These are phyloP conservation scores for Backusella mclennaniae DNA, from an alignment of 192 early-diverging fungal genomes.

Conservation along the genomic window DNA sequence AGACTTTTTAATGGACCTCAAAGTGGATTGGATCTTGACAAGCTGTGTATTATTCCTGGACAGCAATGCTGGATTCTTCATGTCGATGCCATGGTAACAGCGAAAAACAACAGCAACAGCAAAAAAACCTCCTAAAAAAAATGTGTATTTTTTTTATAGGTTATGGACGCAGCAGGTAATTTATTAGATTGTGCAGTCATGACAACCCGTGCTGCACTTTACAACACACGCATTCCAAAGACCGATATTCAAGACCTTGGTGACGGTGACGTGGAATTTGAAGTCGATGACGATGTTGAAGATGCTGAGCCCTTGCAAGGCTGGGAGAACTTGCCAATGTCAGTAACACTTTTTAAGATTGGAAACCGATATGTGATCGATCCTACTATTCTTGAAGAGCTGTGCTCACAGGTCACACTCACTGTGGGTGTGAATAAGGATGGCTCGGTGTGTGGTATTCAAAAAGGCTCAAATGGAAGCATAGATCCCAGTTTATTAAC, in stretches of 20 bases:
- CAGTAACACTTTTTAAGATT: constrained; percentile 88
- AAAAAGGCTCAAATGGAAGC: constrained; percentile 76
- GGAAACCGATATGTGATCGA: constrained; percentile 84
- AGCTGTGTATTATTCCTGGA: constrained; percentile 89
- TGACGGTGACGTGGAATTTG: constrained; percentile 86
- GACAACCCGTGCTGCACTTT: constrained; percentile 85
- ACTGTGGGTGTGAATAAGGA: constrained; percentile 78
- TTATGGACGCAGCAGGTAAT: constrained; percentile 88
- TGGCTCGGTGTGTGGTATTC: constrained; percentile 82
- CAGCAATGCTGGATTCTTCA: constrained; percentile 90
- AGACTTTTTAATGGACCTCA: constrained; percentile 79
- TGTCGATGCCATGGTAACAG: constrained; percentile 78
- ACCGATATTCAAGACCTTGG: constrained; percentile 77
- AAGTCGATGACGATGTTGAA: constrained; percentile 87
- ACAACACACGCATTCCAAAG: constrained; percentile 83
- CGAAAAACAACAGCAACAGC: background rate
- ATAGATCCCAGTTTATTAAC: constrained; percentile 74
- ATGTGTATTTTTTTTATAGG: constrained; percentile 12
- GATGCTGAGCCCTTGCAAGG: constrained; percentile 79
- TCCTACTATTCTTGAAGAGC: constrained; percentile 87
- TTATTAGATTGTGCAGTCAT: constrained; percentile 83
- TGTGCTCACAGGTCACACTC: constrained; percentile 77
- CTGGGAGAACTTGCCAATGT: constrained; percentile 74
- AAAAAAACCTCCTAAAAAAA: too few relatives aligned
- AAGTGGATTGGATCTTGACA: constrained; percentile 80